Evolutionary conservation across 306 rosid species (phyloP), one percentile per base, ranked within the genome.

Genomic region (Fagus crenata): DNA sequence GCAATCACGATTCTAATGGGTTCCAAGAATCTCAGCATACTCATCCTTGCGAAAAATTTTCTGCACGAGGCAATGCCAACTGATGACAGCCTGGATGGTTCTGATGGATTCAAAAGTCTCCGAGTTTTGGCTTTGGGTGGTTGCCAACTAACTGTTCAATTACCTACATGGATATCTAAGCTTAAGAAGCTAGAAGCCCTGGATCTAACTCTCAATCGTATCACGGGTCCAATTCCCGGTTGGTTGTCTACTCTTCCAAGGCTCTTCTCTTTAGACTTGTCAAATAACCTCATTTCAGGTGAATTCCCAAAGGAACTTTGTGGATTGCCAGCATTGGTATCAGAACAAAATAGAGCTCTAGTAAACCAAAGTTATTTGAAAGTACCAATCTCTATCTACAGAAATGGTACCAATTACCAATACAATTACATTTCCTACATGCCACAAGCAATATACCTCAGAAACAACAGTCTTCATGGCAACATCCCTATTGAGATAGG

Each of bases 191-290:
- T 74, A 28, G 55, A 74, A 51, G 14, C 41, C 7, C 28, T 56
- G 32, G 1, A 3, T 28, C n/a, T 56, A 36, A 5, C 1, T 28
- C 0, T 0, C 7, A 74, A 74, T 58, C 7, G 56, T 40, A 9
- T 74, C 32, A 74, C 40, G 12, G 77, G 69, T 35, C 5, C 77
- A 58, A 14, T 74, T 58, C 77, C 68, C 3, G 33, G 41, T 41
- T 74, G 77, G 69, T 58, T 74, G 77, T 64, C 8, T 4, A 74
- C 55, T 55, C 55, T 58, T 58, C 68, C 77, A 5, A 74, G 54
- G 41, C 77, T 74, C 9, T 54, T 12, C 7, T 2, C 1, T 28
- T 22, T 74, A 41, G 6, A 58, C 9, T 58, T 74, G 32, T 4
- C 15, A 15, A 1, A 14, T 35, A 73, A 73, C 42, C 58, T 28